A percentile compares a stretch with the other conserved stretches of the same genome.
These are phyloP conservation scores for Harrya chromipes DNA, from an alignment of 768 basidiomycete species.

Conservation along the genomic window DNA sequence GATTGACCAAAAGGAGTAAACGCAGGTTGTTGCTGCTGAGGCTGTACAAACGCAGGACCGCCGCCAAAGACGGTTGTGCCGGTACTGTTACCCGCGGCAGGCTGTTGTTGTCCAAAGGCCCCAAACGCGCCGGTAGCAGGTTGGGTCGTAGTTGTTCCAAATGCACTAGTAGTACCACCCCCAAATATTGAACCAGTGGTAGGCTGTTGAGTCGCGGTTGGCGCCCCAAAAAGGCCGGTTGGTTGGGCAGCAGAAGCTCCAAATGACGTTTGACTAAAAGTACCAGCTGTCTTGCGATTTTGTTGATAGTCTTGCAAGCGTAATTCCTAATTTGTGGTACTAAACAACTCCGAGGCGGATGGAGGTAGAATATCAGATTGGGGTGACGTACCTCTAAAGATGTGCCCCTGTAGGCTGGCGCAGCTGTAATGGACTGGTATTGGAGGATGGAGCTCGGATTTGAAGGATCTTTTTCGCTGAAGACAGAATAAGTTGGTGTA, in stretches of 20 bases:
- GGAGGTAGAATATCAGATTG: conserved; percentile 3
- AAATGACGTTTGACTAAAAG: conserved; percentile 51
- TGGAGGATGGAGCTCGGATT: conserved; percentile 49
- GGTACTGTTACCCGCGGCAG: conserved; percentile 30
- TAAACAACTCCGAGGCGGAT: background rate
- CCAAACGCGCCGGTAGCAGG: conserved; percentile 30
- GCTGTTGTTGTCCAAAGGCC: conserved; percentile 35
- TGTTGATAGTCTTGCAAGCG: conserved; percentile 74
- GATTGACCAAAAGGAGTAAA: conserved; percentile 54
- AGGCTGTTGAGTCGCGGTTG: conserved; percentile 27
- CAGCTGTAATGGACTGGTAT: conserved; percentile 81
- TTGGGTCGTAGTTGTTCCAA: conserved; percentile 27
- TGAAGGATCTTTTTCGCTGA: conserved; percentile 62
- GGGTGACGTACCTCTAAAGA: conserved; percentile 63
- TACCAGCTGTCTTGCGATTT: conserved; percentile 65
- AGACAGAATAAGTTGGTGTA: conserved; percentile 58
- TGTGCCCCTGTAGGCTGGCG: conserved; percentile 71
- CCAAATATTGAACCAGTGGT: conserved; percentile 32
- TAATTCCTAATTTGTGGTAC: conserved; percentile 50
- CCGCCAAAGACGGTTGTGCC: conserved; percentile 43
- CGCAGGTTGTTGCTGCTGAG: conserved; percentile 34
- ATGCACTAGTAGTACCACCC: conserved; percentile 15
- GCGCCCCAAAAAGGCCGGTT: conserved; percentile 25
- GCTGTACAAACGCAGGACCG: conserved; percentile 39
- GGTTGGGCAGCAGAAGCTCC: conserved; percentile 26